phyloP scores from a whole-genome alignment of 2,329 filamentous ascomycete genomes.

The Massarina eburnea region DNA sequence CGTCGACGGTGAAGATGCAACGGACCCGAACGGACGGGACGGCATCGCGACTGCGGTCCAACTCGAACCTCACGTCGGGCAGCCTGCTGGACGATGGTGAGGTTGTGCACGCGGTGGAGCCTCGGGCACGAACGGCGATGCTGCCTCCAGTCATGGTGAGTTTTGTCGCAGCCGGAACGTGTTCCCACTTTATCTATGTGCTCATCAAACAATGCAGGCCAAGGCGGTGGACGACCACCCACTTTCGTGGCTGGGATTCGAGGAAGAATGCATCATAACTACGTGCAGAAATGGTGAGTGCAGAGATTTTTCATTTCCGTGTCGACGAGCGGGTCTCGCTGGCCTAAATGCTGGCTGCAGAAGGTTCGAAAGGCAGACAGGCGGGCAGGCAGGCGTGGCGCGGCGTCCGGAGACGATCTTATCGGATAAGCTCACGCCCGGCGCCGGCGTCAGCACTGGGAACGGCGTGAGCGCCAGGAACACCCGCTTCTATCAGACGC shows the following conservation, averaged over 20 bases:
- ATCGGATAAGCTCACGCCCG: constrained; percentile 36
- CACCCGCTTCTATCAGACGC: constrained; percentile 17
- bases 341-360: background rate
- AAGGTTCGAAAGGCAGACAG: background rate
- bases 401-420: too few relatives aligned
- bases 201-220: constrained; percentile 53
- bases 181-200: constrained; percentile 2
- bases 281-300: constrained; percentile 83
- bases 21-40: constrained; percentile 63
- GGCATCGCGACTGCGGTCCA: constrained; percentile 65
- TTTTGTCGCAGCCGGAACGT: constrained; percentile 14
- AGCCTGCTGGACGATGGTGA: constrained; percentile 60
- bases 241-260: constrained; percentile 88
- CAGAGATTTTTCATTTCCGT: constrained; percentile 2
- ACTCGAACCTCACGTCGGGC: constrained; percentile 64
- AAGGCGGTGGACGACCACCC: constrained; percentile 86
- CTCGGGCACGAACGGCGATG: constrained; percentile 79
- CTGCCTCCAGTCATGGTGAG: constrained; percentile 86
- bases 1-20: constrained; percentile 47
- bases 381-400: constrained; percentile 6
- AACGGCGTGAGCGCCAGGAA: constrained; percentile 30
- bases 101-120: constrained; percentile 78
- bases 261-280: constrained; percentile 88
- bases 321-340: constrained; percentile 1
- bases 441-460: too few relatives aligned